Percentiles rank a stretch among this genome's conserved stretches.
Evolutionary conservation across 1,284 basidiomycete species (phyloP).

Genomic region (Caloboletus firmus): DNA sequence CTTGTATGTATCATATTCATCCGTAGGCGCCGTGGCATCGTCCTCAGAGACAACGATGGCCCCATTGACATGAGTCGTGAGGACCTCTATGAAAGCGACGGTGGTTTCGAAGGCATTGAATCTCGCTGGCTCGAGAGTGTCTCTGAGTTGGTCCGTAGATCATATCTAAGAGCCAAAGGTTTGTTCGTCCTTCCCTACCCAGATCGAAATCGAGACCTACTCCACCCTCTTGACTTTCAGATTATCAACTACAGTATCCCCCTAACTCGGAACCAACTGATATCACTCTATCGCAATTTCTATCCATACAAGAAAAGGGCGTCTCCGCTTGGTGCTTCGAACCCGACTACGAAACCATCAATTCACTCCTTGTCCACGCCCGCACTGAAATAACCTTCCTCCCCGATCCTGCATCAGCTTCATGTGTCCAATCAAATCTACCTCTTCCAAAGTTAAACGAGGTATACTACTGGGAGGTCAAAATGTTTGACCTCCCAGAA

Average conservation of each 20-base stretch:
- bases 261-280: conserved; percentile 93
- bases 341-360: conserved; percentile 92
- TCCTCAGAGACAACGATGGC: conserved; percentile 85
- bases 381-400: conserved; percentile 96
- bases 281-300: conserved; percentile 94
- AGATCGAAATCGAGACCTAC: conserved; percentile 1
- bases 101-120: conserved; percentile 90
- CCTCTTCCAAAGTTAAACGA: conserved; percentile 95
- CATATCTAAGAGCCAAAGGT: conserved; percentile 90
- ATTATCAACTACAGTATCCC: conserved; percentile 87
- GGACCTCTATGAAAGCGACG: conserved; percentile 86
- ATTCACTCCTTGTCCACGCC: conserved; percentile 87
- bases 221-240: conserved; percentile 43
- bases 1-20: conserved; percentile 85
- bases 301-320: conserved; percentile 97
- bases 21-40: conserved; percentile 76
- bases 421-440: conserved; percentile 91
- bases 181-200: conserved; percentile 28
- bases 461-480: conserved; percentile 97
- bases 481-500: conserved; percentile 92
- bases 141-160: conserved; percentile 63
- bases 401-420: conserved; percentile 89
- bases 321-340: conserved; percentile 98
- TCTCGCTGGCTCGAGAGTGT: conserved; percentile 90
- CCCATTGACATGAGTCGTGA: conserved; percentile 93